These are phyloP conservation scores for Leishmania martiniquensis DNA, from an alignment of 208 protist genomes.

Conservation along the genomic window DNA sequence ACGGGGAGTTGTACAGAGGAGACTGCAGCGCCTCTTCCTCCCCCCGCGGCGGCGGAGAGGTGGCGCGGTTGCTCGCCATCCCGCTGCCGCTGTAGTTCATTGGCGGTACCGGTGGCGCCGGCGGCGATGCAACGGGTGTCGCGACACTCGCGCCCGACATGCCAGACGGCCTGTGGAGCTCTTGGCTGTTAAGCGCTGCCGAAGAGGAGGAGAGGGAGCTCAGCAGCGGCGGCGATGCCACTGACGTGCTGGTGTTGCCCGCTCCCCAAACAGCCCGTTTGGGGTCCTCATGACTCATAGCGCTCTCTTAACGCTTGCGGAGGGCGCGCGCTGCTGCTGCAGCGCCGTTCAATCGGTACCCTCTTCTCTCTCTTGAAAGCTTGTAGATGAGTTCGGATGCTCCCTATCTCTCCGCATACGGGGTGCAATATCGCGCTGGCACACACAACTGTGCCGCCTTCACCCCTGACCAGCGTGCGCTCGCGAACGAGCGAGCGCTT, in stretches of 20 bases:
- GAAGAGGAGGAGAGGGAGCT: conserved; percentile 1
- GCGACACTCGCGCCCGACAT: background rate
- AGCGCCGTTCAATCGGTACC: no score
- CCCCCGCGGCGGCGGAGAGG: background rate
- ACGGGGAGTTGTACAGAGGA: background rate
- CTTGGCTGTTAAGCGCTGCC: background rate
- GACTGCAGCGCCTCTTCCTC: background rate
- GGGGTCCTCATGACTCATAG: conserved; percentile 10
- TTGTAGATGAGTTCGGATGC: no score
- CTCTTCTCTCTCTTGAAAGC: no score
- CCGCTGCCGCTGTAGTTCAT: background rate
- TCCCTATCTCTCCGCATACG: no score
- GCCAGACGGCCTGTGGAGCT: background rate
- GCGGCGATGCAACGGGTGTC: background rate
- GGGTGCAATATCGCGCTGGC: no score
- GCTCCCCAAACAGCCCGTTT: background rate
- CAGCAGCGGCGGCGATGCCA: background rate
- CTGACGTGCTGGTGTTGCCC: background rate
- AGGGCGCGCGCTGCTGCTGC: background rate
- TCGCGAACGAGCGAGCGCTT: no score
- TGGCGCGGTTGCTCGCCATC: background rate
- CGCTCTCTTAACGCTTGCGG: background rate
- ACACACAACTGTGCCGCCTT: background rate
- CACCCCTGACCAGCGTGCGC: background rate
- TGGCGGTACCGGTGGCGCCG: background rate